Conservation (phyloP, 163 green algal genomes). For the Chlorella variabilis region DNA sequence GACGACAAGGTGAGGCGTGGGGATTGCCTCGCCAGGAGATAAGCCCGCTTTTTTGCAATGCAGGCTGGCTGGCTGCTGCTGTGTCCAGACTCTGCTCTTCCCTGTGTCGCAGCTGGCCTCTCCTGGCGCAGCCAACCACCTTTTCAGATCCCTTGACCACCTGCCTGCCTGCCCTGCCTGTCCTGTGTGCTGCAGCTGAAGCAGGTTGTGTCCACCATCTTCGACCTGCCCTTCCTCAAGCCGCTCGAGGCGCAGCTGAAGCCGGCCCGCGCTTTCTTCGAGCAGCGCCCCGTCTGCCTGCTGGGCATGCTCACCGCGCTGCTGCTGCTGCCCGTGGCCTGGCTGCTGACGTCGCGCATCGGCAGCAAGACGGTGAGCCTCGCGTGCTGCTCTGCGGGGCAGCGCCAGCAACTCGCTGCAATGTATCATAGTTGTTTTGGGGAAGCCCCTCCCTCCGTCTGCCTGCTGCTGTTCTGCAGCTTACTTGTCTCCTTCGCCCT, state of each 20-base stretch:
- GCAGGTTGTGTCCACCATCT: constrained; percentile 2
- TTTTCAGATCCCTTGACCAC: too few relatives aligned
- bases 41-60: not conserved
- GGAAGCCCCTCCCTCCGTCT: too few relatives aligned
- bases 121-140: not conserved
- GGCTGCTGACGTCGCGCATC: constrained; percentile 13
- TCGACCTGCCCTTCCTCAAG: constrained; percentile 36
- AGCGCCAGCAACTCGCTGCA: too few relatives aligned
- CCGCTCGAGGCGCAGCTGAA: constrained; percentile 15
- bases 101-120: not conserved
- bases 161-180: not conserved
- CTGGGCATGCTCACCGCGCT: constrained; percentile 35
- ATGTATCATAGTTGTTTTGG: too few relatives aligned
- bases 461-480: too few relatives aligned
- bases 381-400: not conserved
- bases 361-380: not conserved
- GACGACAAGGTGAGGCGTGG: constrained; percentile 14
- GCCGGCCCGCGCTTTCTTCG: constrained; percentile 28
- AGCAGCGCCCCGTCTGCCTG: constrained; percentile 28
- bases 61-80: too few relatives aligned
- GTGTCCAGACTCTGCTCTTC: not conserved
- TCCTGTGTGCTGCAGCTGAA: not conserved
- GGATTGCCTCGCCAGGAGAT: not conserved
- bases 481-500: too few relatives aligned
- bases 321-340: too few relatives aligned